Percentiles rank a stretch among this genome's conserved stretches.
phyloP scores from a whole-genome alignment of 305 asterid genomes.

The Fraxinus ornus region DNA sequence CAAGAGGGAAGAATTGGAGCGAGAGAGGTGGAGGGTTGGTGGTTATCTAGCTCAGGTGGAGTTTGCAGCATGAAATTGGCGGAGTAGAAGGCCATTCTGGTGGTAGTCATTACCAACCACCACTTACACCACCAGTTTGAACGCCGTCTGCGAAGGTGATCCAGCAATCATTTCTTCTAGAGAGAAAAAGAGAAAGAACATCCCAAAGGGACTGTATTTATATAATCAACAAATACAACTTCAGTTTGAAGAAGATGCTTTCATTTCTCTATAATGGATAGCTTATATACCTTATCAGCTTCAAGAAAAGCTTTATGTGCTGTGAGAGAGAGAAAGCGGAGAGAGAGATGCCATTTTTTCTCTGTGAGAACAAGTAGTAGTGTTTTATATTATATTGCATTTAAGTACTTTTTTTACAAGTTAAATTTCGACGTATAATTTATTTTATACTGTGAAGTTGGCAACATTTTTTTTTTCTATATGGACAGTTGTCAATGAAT shows the following conservation, averaged over 20 bases:
- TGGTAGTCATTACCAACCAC: conserved; percentile 29
- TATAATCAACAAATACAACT: neutral
- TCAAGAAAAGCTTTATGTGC: conserved; percentile 14
- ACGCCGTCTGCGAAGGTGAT: conserved; percentile 18
- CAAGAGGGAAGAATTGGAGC: conserved; percentile 32
- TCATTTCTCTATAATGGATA: conserved; percentile 25
- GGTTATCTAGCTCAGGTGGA: conserved; percentile 34
- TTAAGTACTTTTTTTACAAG: conserved; percentile 30
- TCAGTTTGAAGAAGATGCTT: conserved; percentile 25
- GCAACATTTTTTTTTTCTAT: conserved; percentile 30
- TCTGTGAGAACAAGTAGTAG: conserved; percentile 28
- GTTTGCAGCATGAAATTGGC: conserved; percentile 55
- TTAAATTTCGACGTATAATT: conserved; percentile 22
- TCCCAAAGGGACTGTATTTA: neutral
- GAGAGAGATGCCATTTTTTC: conserved; percentile 25
- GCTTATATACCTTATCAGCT: conserved; percentile 34
- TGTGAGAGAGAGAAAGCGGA: conserved; percentile 15
- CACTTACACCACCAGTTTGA: conserved; percentile 16
- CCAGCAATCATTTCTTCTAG: conserved; percentile 22
- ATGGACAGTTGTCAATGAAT: conserved; percentile 54
- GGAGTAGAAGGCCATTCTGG: conserved; percentile 47
- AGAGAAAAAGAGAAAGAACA: neutral
- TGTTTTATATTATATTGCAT: conserved; percentile 30
- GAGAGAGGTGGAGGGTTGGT: conserved; percentile 41
- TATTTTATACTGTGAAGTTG: conserved; percentile 31